These are phyloP conservation scores for Stagonosporopsis tanaceti DNA, from an alignment of 2,329 filamentous ascomycete species.

Conservation along the genomic window DNA sequence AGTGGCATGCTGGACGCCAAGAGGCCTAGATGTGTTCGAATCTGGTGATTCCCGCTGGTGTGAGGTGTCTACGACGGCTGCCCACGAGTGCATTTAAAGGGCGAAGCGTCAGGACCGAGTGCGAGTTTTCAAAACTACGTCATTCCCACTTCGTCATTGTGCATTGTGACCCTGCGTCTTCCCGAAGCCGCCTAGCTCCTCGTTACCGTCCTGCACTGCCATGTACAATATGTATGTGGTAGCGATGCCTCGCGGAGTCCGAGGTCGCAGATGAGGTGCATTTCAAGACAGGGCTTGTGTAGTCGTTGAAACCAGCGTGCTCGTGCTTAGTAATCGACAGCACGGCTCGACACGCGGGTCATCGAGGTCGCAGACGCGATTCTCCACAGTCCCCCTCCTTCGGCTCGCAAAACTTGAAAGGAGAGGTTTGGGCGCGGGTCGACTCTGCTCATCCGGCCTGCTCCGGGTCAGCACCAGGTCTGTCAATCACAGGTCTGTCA, in stretches of 20 bases:
- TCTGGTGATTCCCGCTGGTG: conserved; percentile 28
- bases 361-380: conserved; percentile 1
- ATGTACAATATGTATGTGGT: neutral
- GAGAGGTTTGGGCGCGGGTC: conserved; percentile 21
- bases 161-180: conserved; percentile 35
- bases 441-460: conserved; percentile 26
- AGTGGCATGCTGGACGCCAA: conserved; percentile 34
- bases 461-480: conserved; percentile 24
- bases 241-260: no score
- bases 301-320: neutral
- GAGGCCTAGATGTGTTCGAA: conserved; percentile 46
- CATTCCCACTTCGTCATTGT: conserved; percentile 39
- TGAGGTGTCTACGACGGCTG: conserved; percentile 29
- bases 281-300: neutral
- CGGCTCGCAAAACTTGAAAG: conserved; percentile 25
- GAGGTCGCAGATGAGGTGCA: no score
- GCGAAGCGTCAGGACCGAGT: conserved; percentile 22
- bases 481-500: no score
- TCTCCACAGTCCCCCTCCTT: conserved; percentile 20
- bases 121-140: conserved; percentile 33
- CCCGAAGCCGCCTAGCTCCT: conserved; percentile 4
- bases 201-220: neutral
- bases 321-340: neutral
- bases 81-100: conserved; percentile 30
- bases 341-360: neutral